These are phyloP conservation scores for Cephalotrichum gorgonifer DNA, from an alignment of 2,329 filamentous ascomycete genomes.

Conservation along the genomic window DNA sequence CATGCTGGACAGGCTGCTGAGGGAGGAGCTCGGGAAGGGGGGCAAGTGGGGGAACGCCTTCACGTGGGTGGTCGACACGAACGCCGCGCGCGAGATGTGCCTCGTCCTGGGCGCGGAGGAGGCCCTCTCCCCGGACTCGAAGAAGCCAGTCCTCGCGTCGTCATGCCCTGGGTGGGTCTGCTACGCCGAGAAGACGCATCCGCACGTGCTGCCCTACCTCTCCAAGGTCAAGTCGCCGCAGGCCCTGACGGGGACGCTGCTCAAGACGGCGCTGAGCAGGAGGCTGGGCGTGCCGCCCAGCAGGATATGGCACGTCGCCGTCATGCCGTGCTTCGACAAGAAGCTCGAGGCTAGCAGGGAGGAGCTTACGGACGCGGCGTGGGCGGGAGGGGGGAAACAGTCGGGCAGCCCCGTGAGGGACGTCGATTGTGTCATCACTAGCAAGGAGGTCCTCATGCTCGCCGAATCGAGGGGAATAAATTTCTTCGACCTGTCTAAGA, in stretches of 20 bases:
- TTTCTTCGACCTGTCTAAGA: conserved; percentile 61
- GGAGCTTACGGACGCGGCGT: conserved; percentile 75
- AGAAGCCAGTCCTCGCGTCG: conserved; percentile 63
- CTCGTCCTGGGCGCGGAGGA: conserved; percentile 73
- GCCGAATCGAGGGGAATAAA: conserved; percentile 69
- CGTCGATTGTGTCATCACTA: conserved; percentile 96
- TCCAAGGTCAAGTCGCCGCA: conserved; percentile 91
- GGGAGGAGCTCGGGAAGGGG: conserved; percentile 30
- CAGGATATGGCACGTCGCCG: conserved; percentile 84
- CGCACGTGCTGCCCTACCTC: conserved; percentile 82
- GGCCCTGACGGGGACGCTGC: conserved; percentile 75
- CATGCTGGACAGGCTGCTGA: conserved; percentile 75
- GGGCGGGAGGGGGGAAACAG: conserved; percentile 41
- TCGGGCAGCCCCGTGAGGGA: conserved; percentile 59
- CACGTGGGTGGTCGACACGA: conserved; percentile 84
- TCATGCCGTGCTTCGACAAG: conserved; percentile 99
- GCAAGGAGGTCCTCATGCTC: conserved; percentile 85
- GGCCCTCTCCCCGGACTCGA: conserved; percentile 22
- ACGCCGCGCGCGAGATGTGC: conserved; percentile 68
- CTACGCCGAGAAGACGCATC: conserved; percentile 97
- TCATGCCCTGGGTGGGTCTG: conserved; percentile 98
- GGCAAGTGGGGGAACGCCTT: conserved; percentile 63
- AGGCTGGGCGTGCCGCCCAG: conserved; percentile 61
- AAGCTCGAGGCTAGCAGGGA: conserved; percentile 92
- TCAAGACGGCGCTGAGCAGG: conserved; percentile 77